Conservation (phyloP, 202 grass and related monocot species). For the Carex arenaria region DNA sequence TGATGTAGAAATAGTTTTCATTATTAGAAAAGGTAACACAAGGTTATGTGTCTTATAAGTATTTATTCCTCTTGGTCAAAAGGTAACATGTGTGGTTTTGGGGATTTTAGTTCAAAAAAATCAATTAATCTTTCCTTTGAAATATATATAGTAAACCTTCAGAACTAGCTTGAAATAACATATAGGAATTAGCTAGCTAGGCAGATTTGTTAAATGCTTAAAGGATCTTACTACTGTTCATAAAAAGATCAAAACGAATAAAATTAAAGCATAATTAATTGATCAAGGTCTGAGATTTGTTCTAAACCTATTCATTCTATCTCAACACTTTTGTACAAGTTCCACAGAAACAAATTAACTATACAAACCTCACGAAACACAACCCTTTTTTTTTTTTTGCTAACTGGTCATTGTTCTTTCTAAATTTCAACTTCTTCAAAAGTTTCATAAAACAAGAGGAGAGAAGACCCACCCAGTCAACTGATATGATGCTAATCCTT, state of each 20-base stretch:
- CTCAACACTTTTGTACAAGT: too few relatives aligned
- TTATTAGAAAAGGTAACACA: neutral
- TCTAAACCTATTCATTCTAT: too few relatives aligned
- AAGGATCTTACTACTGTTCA: neutral
- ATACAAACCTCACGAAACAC: too few relatives aligned
- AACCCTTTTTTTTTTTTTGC: too few relatives aligned
- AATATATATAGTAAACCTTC: neutral
- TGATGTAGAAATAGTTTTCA: neutral
- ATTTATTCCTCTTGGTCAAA: neutral
- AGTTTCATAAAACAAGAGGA: neutral
- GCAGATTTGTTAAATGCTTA: neutral
- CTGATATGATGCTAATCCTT: neutral
- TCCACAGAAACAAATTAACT: too few relatives aligned
- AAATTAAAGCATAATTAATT: neutral
- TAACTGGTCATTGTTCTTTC: neutral
- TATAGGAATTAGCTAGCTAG: neutral
- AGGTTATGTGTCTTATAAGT: neutral
- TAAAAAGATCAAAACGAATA: neutral
- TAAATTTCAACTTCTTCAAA: neutral
- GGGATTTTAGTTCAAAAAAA: too few relatives aligned
- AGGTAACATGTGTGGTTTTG: neutral
- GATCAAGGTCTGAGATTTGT: too few relatives aligned
- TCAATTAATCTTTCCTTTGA: neutral
- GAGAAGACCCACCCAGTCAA: neutral
- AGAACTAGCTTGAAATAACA: neutral